Percentiles rank a stretch among this genome's conserved stretches.
phyloP scores from a whole-genome alignment of 768 basidiomycete genomes.

The Pleurotus giganteus region DNA sequence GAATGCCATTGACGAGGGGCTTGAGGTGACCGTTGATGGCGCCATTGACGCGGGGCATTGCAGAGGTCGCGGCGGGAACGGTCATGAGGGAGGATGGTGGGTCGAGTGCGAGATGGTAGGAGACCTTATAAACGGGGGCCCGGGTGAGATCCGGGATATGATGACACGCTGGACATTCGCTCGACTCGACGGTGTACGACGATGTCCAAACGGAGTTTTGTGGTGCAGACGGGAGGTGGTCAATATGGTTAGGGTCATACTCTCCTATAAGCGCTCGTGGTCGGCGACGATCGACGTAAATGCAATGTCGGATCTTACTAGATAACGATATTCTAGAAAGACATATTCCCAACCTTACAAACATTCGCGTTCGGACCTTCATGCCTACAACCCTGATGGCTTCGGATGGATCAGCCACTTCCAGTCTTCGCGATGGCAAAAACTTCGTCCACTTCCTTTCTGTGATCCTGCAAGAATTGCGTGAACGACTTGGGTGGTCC shows the following conservation, averaged over 20 bases:
- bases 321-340: slow-evolving; percentile 7
- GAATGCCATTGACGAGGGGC: slow-evolving; percentile 2
- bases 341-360: no score
- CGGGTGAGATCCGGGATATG: slow-evolving; percentile 11
- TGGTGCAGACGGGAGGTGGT: no score
- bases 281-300: background rate
- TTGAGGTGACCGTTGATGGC: background rate
- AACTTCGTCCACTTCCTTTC: background rate
- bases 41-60: background rate
- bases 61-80: background rate
- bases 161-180: background rate
- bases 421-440: no score
- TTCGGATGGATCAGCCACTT: no score
- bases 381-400: background rate
- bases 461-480: background rate
- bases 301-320: background rate
- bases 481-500: background rate
- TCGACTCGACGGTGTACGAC: background rate
- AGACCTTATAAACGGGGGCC: background rate
- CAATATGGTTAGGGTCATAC: no score
- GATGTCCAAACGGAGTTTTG: slow-evolving; percentile 2
- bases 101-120: background rate
- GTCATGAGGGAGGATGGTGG: slow-evolving; percentile 1
- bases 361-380: no score
- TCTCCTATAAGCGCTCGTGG: no score